These are phyloP conservation scores for Spathaspora hagerdaliae DNA, from an alignment of 805 yeast genomes.

Conservation along the genomic window DNA sequence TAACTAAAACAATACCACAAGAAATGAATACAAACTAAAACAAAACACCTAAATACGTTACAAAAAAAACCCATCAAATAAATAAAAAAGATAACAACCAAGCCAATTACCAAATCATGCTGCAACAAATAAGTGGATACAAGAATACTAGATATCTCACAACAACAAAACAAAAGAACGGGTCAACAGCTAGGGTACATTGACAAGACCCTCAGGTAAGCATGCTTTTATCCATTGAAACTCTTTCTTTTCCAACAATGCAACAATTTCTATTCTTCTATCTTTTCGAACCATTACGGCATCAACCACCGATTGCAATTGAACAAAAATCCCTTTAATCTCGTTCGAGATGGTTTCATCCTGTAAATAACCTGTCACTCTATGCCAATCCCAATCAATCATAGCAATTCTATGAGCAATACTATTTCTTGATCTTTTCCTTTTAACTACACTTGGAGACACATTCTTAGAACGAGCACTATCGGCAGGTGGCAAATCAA, in stretches of 20 bases:
- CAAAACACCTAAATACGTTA: no score
- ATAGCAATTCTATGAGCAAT: constrained; percentile 89
- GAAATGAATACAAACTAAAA: no score
- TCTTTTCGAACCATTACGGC: constrained; percentile 35
- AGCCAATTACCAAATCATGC: no score
- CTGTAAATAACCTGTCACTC: constrained; percentile 18
- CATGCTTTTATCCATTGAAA: constrained; percentile 23
- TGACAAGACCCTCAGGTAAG: constrained; percentile 11
- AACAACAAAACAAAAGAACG: no score
- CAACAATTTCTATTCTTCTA: constrained; percentile 19
- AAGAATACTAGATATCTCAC: no score
- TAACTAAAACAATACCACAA: no score
- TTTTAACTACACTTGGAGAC: constrained; percentile 38
- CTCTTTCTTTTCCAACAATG: constrained; percentile 12
- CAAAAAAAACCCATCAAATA: no score
- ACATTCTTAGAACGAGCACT: constrained; percentile 24
- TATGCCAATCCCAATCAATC: constrained; percentile 87
- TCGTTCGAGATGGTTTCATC: constrained; percentile 9
- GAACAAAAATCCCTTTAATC: constrained; percentile 14
- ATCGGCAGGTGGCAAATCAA: constrained; percentile 71
- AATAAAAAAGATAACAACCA: no score
- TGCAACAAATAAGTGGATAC: no score
- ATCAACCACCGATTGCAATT: constrained; percentile 28
- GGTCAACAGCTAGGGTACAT: neutral
- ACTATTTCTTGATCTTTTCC: constrained; percentile 44